These are phyloP conservation scores for Uronychia binucleata DNA, from an alignment of 73 alveolate genomes.

Conservation along the genomic window DNA sequence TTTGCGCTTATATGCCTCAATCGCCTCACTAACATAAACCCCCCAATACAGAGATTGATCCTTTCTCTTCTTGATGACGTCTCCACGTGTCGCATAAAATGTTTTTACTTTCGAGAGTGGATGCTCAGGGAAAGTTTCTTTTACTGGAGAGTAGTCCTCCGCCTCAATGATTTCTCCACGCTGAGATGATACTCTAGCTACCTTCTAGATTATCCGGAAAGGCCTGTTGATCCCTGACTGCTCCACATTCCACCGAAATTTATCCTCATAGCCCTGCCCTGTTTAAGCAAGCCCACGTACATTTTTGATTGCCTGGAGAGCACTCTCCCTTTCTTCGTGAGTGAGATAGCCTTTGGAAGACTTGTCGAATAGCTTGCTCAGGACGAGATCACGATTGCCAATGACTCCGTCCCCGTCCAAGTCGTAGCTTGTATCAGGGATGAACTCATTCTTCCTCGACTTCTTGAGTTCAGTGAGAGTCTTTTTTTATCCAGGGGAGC, in stretches of 20 bases:
- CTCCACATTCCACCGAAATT: slow-evolving; percentile 87
- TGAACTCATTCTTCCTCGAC: slow-evolving; percentile 53
- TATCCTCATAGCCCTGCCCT: slow-evolving; percentile 64
- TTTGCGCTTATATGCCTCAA: slow-evolving; percentile 57
- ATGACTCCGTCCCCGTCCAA: slow-evolving; percentile 73
- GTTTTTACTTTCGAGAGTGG: slow-evolving; percentile 65
- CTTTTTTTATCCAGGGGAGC: not conserved
- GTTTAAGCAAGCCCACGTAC: not conserved
- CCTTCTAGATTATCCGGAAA: slow-evolving; percentile 78
- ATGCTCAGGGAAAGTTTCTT: slow-evolving; percentile 84
- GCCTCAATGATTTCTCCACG: slow-evolving; percentile 88
- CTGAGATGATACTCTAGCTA: not conserved
- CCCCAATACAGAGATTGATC: slow-evolving; percentile 50
- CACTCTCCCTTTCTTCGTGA: slow-evolving; percentile 76
- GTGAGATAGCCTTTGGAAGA: slow-evolving; percentile 73
- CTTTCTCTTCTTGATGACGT: slow-evolving; percentile 56
- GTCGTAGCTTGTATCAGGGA: slow-evolving; percentile 73
- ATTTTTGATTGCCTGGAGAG: slow-evolving; percentile 70
- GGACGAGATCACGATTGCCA: slow-evolving; percentile 67
- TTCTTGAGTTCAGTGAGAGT: slow-evolving; percentile 39
- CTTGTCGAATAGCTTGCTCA: slow-evolving; percentile 66
- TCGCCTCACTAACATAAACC: slow-evolving; percentile 45
- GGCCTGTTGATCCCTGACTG: slow-evolving; percentile 78
- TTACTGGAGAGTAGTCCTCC: slow-evolving; percentile 75
- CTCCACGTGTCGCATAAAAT: slow-evolving; percentile 48